Evolutionary conservation across 2,329 filamentous ascomycete genomes (phyloP).

Genomic region (Fusarium graminum): DNA sequence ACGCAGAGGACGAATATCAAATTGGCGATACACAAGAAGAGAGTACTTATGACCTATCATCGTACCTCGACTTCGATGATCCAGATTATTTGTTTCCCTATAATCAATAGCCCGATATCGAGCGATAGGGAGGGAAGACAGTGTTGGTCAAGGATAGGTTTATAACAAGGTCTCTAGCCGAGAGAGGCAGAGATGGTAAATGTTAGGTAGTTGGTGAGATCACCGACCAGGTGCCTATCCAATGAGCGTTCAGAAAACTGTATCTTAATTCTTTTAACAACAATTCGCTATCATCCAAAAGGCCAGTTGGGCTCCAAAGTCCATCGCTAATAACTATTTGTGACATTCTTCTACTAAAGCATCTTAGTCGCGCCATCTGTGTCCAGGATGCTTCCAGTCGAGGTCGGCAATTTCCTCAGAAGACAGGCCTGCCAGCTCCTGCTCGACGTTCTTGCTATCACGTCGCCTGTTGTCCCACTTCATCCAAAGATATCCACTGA

Average conservation of each 20-base stretch:
- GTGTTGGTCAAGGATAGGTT: too few relatives aligned
- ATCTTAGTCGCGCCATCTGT: slow-evolving; percentile 66
- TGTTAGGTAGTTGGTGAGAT: too few relatives aligned
- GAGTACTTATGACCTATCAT: too few relatives aligned
- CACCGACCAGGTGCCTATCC: too few relatives aligned
- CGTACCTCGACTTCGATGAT: too few relatives aligned
- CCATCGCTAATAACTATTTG: slow-evolving; percentile 22
- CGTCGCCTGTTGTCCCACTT: slow-evolving; percentile 71
- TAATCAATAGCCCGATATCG: too few relatives aligned
- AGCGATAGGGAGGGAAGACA: too few relatives aligned
- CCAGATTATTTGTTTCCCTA: too few relatives aligned
- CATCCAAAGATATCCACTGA: slow-evolving; percentile 70
- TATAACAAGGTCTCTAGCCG: too few relatives aligned
- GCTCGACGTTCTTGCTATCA: slow-evolving; percentile 66
- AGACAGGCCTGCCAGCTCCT: slow-evolving; percentile 68
- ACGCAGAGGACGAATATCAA: too few relatives aligned
- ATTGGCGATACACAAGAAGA: too few relatives aligned
- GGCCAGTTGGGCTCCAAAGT: not conserved
- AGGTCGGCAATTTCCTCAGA: slow-evolving; percentile 68
- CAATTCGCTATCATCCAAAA: slow-evolving; percentile 24
- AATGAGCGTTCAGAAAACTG: not conserved
- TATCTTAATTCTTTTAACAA: slow-evolving; percentile 17
- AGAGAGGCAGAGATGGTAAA: too few relatives aligned
- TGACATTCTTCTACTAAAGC: not conserved
- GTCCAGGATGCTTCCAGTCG: slow-evolving; percentile 77